A percentile compares a stretch with the other conserved stretches of the same genome.
phyloP scores from a whole-genome alignment of 2,329 filamentous ascomycete genomes.

The Penicillium palitans region DNA sequence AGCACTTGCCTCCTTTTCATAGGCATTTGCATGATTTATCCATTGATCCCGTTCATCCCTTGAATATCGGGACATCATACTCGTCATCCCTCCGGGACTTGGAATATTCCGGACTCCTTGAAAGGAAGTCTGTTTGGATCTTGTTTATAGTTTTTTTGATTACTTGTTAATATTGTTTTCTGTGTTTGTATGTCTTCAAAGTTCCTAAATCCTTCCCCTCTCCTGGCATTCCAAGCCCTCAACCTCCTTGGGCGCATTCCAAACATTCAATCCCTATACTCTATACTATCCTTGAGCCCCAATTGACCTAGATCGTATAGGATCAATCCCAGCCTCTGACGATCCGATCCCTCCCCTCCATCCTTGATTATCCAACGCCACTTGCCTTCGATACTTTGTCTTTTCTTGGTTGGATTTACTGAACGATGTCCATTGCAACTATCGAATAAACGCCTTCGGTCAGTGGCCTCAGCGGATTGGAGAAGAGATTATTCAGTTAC shows the following conservation, averaged over 20 bases:
- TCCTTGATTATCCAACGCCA: slow-evolving; percentile 16
- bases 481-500: slow-evolving; percentile 7
- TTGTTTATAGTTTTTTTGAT: slow-evolving; percentile 30
- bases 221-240: slow-evolving; percentile 33
- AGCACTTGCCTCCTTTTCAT: slow-evolving; percentile 14
- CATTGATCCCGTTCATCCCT: slow-evolving; percentile 14
- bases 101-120: slow-evolving; percentile 20
- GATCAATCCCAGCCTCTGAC: slow-evolving; percentile 25
- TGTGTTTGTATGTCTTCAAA: slow-evolving; percentile 18
- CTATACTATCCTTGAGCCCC: slow-evolving; percentile 19
- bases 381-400: slow-evolving; percentile 4
- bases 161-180: slow-evolving; percentile 15
- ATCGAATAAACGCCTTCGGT: slow-evolving; percentile 33
- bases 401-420: slow-evolving; percentile 1
- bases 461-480: slow-evolving; percentile 31
- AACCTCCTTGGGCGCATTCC: slow-evolving; percentile 30
- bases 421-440: slow-evolving; percentile 33
- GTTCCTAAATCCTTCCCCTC: slow-evolving; percentile 20
- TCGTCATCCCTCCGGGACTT: slow-evolving; percentile 16
- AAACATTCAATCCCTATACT: slow-evolving; percentile 20
- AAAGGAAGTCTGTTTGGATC: slow-evolving; percentile 18
- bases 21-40: slow-evolving; percentile 15
- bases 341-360: slow-evolving; percentile 18
- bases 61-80: slow-evolving; percentile 8
- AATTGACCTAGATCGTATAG: slow-evolving; percentile 28